Base-by-base conservation (phyloP, 2,329 filamentous ascomycete genomes). In the Thermoascus crustaceus region DNA sequence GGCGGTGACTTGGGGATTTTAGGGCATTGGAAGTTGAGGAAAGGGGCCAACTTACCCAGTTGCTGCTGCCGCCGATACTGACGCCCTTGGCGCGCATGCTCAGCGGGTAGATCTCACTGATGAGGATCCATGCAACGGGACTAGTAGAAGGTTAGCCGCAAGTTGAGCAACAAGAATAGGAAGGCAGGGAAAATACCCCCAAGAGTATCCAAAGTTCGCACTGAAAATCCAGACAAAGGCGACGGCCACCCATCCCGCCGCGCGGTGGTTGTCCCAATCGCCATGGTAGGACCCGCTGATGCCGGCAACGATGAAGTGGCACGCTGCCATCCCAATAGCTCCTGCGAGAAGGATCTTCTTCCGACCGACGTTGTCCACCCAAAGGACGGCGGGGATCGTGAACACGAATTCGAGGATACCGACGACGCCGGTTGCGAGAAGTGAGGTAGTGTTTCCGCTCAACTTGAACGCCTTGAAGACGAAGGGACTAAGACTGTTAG, bases 21-120 rank as follows among this genome's bases (percentile, higher is more conserved):
- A 7, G 1, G 11, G 16, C 10, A 13, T 14, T 7, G 5, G 7
- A 20, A 8, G 21, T 22, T 20, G 23, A 32, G 19, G 7, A 30
- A 35, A 19, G 43, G 35, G 8, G 18, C 20, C 14, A 4, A 41
- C 43, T 26, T 37, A 60, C 46, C 60, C 60, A 63, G 40, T 62
- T 60, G 11, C 46, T 49, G 17, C 50, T 50, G 5, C 54, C 58
- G 11, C 52, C 50, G 4, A 60, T 42, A 43, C 45, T 49, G 9
- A 55, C 50, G 5, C 60, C 58, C 41, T 85, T 83, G 1, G 82
- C 74, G 1, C 80, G 71, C 19, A 78, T 78, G 40, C 73, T 78
- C 3, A 85, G 60, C 0, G 82, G 82, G 75, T 79, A 87, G 30
- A 86, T 76, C 58, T 86, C 82, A 1, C 79, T 75, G 1, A 83